Evolutionary conservation across 345 rosid genomes (phyloP).

Genomic region (Stellera chamaejasme): DNA sequence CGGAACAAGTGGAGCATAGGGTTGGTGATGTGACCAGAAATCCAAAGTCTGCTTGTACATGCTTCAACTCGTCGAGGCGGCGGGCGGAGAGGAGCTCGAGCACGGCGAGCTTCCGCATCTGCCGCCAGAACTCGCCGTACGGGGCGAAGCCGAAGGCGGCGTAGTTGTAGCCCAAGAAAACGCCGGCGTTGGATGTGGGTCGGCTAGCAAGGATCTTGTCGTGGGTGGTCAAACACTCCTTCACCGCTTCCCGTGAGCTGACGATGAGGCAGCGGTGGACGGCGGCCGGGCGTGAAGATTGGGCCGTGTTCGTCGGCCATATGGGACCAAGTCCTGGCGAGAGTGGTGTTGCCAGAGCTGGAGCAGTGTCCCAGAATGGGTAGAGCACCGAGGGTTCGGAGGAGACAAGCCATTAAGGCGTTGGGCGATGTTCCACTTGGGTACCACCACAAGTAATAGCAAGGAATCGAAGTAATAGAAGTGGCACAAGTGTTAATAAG

Average conservation of each 20-base stretch:
- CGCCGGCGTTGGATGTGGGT: slow-evolving; percentile 15
- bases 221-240: slow-evolving; percentile 27
- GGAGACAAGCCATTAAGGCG: background rate
- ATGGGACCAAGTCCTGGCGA: background rate
- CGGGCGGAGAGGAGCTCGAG: slow-evolving; percentile 13
- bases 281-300: slow-evolving; percentile 3
- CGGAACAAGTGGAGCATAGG: too few relatives aligned
- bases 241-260: slow-evolving; percentile 1
- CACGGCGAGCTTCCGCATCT: slow-evolving; percentile 15
- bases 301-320: slow-evolving; percentile 11
- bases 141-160: slow-evolving; percentile 17
- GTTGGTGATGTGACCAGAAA: too few relatives aligned
- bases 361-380: slow-evolving; percentile 10
- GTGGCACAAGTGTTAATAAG: too few relatives aligned
- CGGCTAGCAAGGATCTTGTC: slow-evolving; percentile 22
- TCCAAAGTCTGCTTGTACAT: too few relatives aligned
- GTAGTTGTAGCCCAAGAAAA: slow-evolving; percentile 6
- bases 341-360: slow-evolving; percentile 2
- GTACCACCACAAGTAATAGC: too few relatives aligned
- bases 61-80: slow-evolving; percentile 9
- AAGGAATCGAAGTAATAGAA: too few relatives aligned
- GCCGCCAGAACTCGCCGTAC: slow-evolving; percentile 15
- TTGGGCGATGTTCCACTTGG: background rate
- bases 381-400: slow-evolving; percentile 8
- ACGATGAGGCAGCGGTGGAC: background rate